A percentile compares a stretch with the other conserved stretches of the same genome.
Conservation (phyloP, 2,329 filamentous ascomycete species). For the Zasmidium angulare region DNA sequence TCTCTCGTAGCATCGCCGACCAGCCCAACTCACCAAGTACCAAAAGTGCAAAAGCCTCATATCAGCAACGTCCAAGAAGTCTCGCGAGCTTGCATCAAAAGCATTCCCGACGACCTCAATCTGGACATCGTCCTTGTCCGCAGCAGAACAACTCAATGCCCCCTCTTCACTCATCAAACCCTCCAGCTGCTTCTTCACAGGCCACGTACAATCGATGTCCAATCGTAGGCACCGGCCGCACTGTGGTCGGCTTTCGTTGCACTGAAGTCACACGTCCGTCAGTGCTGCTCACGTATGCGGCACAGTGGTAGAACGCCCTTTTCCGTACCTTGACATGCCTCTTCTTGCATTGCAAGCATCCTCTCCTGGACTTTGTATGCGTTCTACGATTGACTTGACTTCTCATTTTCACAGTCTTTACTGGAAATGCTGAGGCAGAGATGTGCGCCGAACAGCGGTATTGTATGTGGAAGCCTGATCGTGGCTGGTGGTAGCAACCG, state of each 20-base stretch:
- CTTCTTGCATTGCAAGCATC: slow-evolving; percentile 24
- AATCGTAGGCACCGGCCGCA: slow-evolving; percentile 13
- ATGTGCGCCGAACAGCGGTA: too few relatives aligned
- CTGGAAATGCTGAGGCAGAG: too few relatives aligned
- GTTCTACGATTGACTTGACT: not conserved
- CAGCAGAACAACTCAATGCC: too few relatives aligned
- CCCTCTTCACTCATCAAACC: not conserved
- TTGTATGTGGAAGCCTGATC: too few relatives aligned
- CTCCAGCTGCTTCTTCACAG: not conserved
- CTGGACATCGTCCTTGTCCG: not conserved
- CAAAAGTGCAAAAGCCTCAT: slow-evolving; percentile 24
- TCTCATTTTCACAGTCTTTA: not conserved
- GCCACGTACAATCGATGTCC: slow-evolving; percentile 18
- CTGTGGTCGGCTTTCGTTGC: not conserved
- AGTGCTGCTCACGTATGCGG: not conserved
- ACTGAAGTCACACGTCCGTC: not conserved
- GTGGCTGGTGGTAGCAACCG: not conserved
- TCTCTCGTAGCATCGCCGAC: too few relatives aligned
- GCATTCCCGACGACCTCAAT: not conserved
- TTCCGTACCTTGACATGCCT: slow-evolving; percentile 23
- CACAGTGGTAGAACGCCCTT: too few relatives aligned
- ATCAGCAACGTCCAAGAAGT: slow-evolving; percentile 14
- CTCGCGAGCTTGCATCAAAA: not conserved
- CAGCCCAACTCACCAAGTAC: not conserved
- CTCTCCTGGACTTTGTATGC: slow-evolving; percentile 24